Conservation (phyloP, 257 asterid species). For the Gardenia jasminoides region DNA sequence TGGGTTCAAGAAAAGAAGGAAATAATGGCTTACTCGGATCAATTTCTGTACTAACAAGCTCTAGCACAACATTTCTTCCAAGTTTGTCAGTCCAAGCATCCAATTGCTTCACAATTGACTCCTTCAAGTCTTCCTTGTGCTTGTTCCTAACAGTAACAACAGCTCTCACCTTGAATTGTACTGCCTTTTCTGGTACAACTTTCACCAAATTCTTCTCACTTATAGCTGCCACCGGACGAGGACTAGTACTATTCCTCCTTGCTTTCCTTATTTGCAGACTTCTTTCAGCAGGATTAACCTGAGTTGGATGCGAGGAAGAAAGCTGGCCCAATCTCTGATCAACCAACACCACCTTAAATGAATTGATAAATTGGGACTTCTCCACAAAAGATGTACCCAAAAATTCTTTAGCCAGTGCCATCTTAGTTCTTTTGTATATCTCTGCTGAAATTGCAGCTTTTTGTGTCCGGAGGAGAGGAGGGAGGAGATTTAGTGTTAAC, state of each 20-base stretch:
- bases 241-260: background rate
- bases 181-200: constrained; percentile 66
- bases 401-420: constrained; percentile 71
- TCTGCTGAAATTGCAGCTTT: background rate
- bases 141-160: constrained; percentile 80
- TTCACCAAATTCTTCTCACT: constrained; percentile 68
- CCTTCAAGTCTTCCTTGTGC: constrained; percentile 71
- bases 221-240: constrained; percentile 55
- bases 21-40: constrained; percentile 65
- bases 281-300: constrained; percentile 30
- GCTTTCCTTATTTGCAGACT: constrained; percentile 23
- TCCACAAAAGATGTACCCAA: constrained; percentile 57
- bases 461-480: constrained; percentile 16
- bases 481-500: background rate
- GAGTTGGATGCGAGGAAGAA: constrained; percentile 17
- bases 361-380: constrained; percentile 35
- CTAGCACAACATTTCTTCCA: constrained; percentile 75
- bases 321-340: constrained; percentile 22
- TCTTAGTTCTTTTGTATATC: constrained; percentile 7
- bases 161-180: constrained; percentile 75
- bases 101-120: constrained; percentile 58
- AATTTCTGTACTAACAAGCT: constrained; percentile 69
- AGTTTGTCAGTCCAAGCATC: constrained; percentile 76
- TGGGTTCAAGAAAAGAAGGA: background rate
- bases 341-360: constrained; percentile 24